Conservation (phyloP, 75 land plant species). For the Pinus albicaulis region DNA sequence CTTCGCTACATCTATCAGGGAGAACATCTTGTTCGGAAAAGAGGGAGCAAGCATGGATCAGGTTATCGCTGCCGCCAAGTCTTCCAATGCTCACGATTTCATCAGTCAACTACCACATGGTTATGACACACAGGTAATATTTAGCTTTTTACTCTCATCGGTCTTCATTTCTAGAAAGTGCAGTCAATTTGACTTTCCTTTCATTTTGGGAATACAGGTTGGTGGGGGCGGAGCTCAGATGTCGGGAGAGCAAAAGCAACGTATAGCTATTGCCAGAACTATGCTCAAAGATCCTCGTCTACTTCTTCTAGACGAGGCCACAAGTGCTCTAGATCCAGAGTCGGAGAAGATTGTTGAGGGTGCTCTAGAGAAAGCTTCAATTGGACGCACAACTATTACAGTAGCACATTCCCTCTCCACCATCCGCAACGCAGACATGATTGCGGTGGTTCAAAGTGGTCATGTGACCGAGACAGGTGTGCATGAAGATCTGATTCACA, state of each 20-base stretch:
- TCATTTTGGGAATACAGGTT: too few species aligned
- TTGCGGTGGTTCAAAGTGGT: constrained; percentile 33
- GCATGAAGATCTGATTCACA: constrained; percentile 9
- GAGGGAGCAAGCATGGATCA: too few species aligned
- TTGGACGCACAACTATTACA: constrained; percentile 32
- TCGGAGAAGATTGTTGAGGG: constrained; percentile 28
- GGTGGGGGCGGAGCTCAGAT: constrained; percentile 32
- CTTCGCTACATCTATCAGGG: constrained; percentile 29
- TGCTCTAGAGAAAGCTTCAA: constrained; percentile 21
- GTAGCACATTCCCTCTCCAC: constrained; percentile 42
- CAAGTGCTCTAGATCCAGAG: constrained; percentile 34
- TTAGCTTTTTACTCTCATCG: too few species aligned
- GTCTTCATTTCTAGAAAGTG: too few species aligned
- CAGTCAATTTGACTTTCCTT: too few species aligned
- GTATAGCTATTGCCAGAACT: constrained; percentile 34
- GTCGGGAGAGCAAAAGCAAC: constrained; percentile 38
- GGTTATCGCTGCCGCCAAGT: too few species aligned
- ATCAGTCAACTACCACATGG: constrained; percentile 16
- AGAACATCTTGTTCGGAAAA: constrained; percentile 19
- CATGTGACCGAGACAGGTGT: constrained; percentile 11
- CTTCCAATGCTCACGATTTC: constrained; percentile 15
- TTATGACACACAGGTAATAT: constrained; percentile 23
- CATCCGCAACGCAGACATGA: constrained; percentile 23
- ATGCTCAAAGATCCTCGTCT: constrained; percentile 23
- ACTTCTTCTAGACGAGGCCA: constrained; percentile 34